Evolutionary conservation across 495 filamentous ascomycete genomes (phyloP).

Genomic region (Jackrogersella minutella): DNA sequence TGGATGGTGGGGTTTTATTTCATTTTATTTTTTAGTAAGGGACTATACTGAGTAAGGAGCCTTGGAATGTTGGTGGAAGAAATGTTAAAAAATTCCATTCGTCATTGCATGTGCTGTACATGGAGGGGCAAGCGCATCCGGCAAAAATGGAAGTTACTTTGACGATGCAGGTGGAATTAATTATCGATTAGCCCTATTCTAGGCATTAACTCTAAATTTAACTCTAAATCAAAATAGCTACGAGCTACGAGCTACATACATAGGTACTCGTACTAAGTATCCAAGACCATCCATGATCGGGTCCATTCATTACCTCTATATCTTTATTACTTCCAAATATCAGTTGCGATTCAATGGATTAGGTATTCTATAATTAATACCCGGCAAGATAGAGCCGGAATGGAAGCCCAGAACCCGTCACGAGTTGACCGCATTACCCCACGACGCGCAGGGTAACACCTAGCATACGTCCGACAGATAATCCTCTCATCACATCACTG

Average conservation of each 20-base stretch:
- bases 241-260: too few species aligned
- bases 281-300: too few species aligned
- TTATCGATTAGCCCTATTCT: not conserved
- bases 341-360: not conserved
- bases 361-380: slow-evolving; percentile 8
- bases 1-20: slow-evolving; percentile 39
- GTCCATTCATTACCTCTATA: too few species aligned
- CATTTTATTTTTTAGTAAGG: slow-evolving; percentile 13
- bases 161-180: not conserved
- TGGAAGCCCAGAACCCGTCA: not conserved
- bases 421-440: not conserved
- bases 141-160: not conserved
- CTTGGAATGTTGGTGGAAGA: slow-evolving; percentile 1
- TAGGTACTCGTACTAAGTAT: too few species aligned
- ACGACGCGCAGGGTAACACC: not conserved
- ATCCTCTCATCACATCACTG: slow-evolving; percentile 23
- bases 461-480: not conserved
- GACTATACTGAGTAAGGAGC: not conserved
- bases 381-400: not conserved
- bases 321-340: not conserved
- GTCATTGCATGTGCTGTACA: slow-evolving; percentile 6
- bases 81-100: slow-evolving; percentile 17
- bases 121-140: slow-evolving; percentile 30
- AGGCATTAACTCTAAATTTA: not conserved
- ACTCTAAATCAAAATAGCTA: not conserved